A percentile compares a stretch with the other conserved stretches of the same genome.
Conservation (phyloP, 805 yeast species). For the Spathaspora sp. region DNA sequence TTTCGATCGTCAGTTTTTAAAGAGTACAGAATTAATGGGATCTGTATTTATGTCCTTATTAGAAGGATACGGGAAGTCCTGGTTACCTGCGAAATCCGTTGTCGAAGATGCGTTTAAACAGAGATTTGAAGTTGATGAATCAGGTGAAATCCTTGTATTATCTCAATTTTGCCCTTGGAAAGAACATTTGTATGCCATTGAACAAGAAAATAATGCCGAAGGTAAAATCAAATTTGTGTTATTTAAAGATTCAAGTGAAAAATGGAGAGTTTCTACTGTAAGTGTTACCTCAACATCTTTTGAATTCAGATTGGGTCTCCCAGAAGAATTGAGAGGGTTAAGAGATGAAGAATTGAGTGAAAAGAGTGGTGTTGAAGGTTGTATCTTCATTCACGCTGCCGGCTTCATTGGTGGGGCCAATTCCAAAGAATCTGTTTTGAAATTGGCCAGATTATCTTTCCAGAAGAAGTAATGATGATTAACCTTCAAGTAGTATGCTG, state of each 20-base stretch:
- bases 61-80: slow-evolving; percentile 70
- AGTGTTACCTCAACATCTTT: slow-evolving; percentile 77
- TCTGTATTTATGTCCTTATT: slow-evolving; percentile 65
- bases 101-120: slow-evolving; percentile 66
- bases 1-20: slow-evolving; percentile 61
- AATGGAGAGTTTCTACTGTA: slow-evolving; percentile 90
- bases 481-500: background rate
- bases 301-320: slow-evolving; percentile 81
- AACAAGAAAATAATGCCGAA: slow-evolving; percentile 52
- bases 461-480: slow-evolving; percentile 1
- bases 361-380: slow-evolving; percentile 76
- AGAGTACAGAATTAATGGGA: slow-evolving; percentile 84
- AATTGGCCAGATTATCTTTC: slow-evolving; percentile 55
- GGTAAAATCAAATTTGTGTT: slow-evolving; percentile 71
- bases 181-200: slow-evolving; percentile 78
- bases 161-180: slow-evolving; percentile 92
- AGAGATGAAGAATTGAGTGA: slow-evolving; percentile 80
- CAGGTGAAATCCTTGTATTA: slow-evolving; percentile 73
- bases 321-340: slow-evolving; percentile 92
- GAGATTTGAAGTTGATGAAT: slow-evolving; percentile 58
- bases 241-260: slow-evolving; percentile 66
- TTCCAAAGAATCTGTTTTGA: slow-evolving; percentile 71
- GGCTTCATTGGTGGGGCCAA: slow-evolving; percentile 96
- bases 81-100: slow-evolving; percentile 84
- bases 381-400: slow-evolving; percentile 91